Evolutionary conservation across 495 filamentous ascomycete species (phyloP).

Genomic region (Aspergillus baeticus): DNA sequence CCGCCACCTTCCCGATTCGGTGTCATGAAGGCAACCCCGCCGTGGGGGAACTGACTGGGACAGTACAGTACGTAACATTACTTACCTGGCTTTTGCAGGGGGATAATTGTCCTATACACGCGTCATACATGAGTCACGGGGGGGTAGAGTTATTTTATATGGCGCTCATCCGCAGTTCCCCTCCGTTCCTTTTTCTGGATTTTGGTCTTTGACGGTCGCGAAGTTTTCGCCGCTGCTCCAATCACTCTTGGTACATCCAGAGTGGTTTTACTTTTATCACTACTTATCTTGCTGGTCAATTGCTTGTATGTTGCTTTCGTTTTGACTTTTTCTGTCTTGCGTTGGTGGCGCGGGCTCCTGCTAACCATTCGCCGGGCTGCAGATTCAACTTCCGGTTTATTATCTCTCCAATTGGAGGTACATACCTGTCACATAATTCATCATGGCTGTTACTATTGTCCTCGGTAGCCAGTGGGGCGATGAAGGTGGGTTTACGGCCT

Average conservation of each 20-base stretch:
- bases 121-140: slow-evolving; percentile 18
- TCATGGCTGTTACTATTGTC: slow-evolving; percentile 58
- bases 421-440: slow-evolving; percentile 4
- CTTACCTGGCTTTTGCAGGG: not conserved
- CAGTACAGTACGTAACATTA: not conserved
- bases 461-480: slow-evolving; percentile 68
- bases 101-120: slow-evolving; percentile 4
- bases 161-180: slow-evolving; percentile 19
- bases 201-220: slow-evolving; percentile 33
- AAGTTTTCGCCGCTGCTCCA: slow-evolving; percentile 30
- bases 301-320: not conserved
- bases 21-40: slow-evolving; percentile 10
- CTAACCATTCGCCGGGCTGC: not conserved
- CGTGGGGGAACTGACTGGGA: slow-evolving; percentile 4
- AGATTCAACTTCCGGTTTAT: slow-evolving; percentile 2
- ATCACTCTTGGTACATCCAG: slow-evolving; percentile 10
- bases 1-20: slow-evolving; percentile 19
- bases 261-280: slow-evolving; percentile 1
- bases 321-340: not conserved
- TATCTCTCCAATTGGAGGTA: slow-evolving; percentile 9
- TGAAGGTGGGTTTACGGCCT: slow-evolving; percentile 48
- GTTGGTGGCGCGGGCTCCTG: not conserved
- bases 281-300: slow-evolving; percentile 7
- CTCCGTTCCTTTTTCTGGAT: slow-evolving; percentile 27
- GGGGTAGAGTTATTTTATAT: slow-evolving; percentile 14